A percentile compares a stretch with the other conserved stretches of the same genome.
These are phyloP conservation scores for Herpetomonas muscarum DNA, from an alignment of 208 protist species.

Conservation along the genomic window DNA sequence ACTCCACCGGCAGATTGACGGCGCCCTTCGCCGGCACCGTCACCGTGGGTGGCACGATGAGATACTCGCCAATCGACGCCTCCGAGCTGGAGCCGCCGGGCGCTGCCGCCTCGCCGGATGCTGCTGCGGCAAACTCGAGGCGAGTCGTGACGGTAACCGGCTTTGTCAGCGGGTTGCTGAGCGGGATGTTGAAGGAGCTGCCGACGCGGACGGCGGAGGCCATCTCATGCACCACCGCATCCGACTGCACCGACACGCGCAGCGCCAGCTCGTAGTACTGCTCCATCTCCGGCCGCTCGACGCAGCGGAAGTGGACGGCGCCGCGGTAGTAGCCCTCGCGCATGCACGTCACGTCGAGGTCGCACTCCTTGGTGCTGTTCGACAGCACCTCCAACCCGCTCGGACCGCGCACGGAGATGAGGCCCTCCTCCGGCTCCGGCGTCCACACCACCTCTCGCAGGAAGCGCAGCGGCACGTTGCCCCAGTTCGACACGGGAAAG, in stretches of 20 bases:
- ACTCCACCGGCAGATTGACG: slow-evolving; percentile 63
- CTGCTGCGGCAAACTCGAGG: slow-evolving; percentile 43
- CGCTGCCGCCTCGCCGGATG: slow-evolving; percentile 1
- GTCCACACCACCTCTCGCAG: slow-evolving; percentile 66
- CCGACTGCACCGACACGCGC: slow-evolving; percentile 23
- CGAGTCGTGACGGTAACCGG: slow-evolving; percentile 59
- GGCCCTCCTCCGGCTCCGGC: slow-evolving; percentile 47
- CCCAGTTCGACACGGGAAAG: slow-evolving; percentile 86
- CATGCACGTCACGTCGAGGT: slow-evolving; percentile 72
- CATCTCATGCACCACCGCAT: slow-evolving; percentile 56
- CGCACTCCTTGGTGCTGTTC: slow-evolving; percentile 51
- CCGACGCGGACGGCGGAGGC: slow-evolving; percentile 72
- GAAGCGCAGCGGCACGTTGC: slow-evolving; percentile 78
- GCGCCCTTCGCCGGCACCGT: slow-evolving; percentile 60
- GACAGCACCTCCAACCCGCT: slow-evolving; percentile 88
- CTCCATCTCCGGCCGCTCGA: slow-evolving; percentile 75
- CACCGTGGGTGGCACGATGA: slow-evolving; percentile 59
- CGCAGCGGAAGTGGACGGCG: slow-evolving; percentile 48
- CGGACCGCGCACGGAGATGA: slow-evolving; percentile 49
- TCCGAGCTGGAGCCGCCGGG: not conserved
- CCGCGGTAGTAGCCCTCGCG: slow-evolving; percentile 79
- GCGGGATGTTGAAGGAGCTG: slow-evolving; percentile 54
- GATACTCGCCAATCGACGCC: slow-evolving; percentile 12
- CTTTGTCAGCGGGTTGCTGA: slow-evolving; percentile 90
- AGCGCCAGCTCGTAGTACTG: slow-evolving; percentile 87